Conservation (phyloP, 2,329 filamentous ascomycete species). For the Fusarium tanahbumbuense region DNA sequence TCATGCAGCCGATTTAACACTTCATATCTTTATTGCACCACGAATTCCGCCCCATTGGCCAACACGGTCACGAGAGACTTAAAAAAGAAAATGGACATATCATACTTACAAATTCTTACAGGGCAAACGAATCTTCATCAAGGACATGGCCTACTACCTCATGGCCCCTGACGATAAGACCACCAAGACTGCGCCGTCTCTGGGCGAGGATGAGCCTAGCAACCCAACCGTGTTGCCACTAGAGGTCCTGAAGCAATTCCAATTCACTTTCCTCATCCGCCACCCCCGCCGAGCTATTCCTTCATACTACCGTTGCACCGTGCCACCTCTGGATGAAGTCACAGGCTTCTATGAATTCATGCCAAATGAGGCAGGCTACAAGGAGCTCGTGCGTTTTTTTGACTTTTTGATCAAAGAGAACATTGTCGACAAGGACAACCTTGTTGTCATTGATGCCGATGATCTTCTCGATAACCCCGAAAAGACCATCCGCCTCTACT, state of each 20-base stretch:
- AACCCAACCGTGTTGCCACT: conserved; percentile 90
- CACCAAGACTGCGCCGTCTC: conserved; percentile 81
- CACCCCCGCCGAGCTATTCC: conserved; percentile 93
- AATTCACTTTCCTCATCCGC: conserved; percentile 96
- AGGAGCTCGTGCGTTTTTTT: conserved; percentile 86
- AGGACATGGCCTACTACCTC: conserved; percentile 96
- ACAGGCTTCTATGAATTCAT: conserved; percentile 91
- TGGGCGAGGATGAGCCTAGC: conserved; percentile 72
- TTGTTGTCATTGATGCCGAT: conserved; percentile 93
- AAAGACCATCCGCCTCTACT: conserved; percentile 81
- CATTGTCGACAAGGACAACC: conserved; percentile 76
- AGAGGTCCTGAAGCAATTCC: conserved; percentile 80
- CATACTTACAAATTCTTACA: conserved; percentile 54
- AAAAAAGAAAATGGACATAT: neutral
- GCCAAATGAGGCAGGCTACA: conserved; percentile 89
- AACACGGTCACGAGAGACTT: neutral
- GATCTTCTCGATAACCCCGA: conserved; percentile 89
- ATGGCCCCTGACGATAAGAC: conserved; percentile 77
- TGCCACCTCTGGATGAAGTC: conserved; percentile 83
- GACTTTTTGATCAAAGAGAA: conserved; percentile 80
- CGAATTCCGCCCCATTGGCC: neutral
- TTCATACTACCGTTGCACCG: conserved; percentile 93
- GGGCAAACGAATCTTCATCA: conserved; percentile 96
- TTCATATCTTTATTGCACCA: conserved; percentile 8
- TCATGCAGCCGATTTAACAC: conserved; percentile 6